Evolutionary conservation across 495 filamentous ascomycete species (phyloP).

Genomic region (Neurospora cerealis): DNA sequence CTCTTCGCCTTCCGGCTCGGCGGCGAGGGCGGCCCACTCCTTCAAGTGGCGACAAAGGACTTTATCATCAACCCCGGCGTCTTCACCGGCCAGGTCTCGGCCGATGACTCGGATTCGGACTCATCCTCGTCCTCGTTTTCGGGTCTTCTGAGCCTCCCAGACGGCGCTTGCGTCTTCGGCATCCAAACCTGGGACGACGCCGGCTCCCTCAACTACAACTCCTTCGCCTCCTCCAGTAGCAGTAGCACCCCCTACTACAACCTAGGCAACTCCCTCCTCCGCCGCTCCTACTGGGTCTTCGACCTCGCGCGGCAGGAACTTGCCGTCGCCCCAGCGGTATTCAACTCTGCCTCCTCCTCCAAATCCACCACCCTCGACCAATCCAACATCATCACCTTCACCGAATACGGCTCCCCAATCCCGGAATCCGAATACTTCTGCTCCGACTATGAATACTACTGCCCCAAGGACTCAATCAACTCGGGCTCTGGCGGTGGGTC

Average conservation of each 20-base stretch:
- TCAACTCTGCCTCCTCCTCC: conserved; percentile 46
- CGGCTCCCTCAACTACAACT: not conserved
- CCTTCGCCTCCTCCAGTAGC: conserved; percentile 13
- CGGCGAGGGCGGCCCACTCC: conserved; percentile 39
- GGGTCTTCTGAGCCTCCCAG: not conserved
- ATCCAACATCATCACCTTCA: conserved; percentile 23
- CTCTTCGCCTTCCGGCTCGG: conserved; percentile 48
- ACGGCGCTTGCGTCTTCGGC: conserved; percentile 50
- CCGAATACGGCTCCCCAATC: conserved; percentile 12
- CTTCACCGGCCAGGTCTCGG: conserved; percentile 18
- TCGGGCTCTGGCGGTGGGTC: not conserved
- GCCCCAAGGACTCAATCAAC: not conserved
- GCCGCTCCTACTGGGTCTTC: conserved; percentile 76
- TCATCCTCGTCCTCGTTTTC: not conserved
- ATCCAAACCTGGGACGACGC: conserved; percentile 31
- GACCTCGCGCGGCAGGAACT: conserved; percentile 71
- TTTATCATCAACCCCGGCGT: conserved; percentile 44
- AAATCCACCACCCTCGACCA: conserved; percentile 1
- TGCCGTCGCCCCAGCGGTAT: conserved; percentile 62
- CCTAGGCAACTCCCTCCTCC: conserved; percentile 74
- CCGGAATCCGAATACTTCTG: conserved; percentile 17
- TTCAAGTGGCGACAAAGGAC: conserved; percentile 56
- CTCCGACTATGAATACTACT: not conserved
- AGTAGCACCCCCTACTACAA: conserved; percentile 45
- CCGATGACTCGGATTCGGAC: conserved; percentile 6